Percentiles rank a stretch among this genome's conserved stretches.
These are phyloP conservation scores for Citropsis articulata DNA, from an alignment of 345 rosid genomes.

Conservation along the genomic window DNA sequence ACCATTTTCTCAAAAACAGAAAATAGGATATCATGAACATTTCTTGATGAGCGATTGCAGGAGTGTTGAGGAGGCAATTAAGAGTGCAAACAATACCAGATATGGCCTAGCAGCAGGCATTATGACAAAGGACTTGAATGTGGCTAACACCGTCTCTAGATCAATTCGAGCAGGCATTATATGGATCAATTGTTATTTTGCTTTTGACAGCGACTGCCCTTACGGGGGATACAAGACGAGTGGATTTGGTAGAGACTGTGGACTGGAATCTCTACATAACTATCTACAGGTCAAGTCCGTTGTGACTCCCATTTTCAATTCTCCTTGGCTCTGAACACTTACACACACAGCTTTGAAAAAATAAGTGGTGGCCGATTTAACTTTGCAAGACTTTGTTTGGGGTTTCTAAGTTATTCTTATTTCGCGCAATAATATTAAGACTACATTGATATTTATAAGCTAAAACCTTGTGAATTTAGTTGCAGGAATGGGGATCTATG, in stretches of 20 bases:
- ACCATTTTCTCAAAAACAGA: too few species aligned
- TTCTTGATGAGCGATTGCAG: constrained; percentile 25
- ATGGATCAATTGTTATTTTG: constrained; percentile 79
- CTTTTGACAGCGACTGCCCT: constrained; percentile 55
- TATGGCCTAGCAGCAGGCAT: constrained; percentile 87
- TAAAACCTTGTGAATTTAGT: too few species aligned
- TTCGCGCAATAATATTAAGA: too few species aligned
- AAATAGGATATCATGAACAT: too few species aligned
- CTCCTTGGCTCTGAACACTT: constrained; percentile 59
- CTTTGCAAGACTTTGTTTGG: too few species aligned
- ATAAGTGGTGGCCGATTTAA: too few species aligned
- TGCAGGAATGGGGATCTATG: too few species aligned
- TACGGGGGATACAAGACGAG: constrained; percentile 78
- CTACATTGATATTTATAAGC: too few species aligned
- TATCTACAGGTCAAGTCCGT: constrained; percentile 67
- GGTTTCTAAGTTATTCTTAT: too few species aligned
- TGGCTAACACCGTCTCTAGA: constrained; percentile 68
- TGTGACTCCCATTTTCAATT: constrained; percentile 60
- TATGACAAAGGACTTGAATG: constrained; percentile 54
- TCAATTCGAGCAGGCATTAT: constrained; percentile 63
- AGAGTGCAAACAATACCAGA: constrained; percentile 55
- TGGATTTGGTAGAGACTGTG: constrained; percentile 64
- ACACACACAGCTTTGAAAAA: too few species aligned
- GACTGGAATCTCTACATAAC: constrained; percentile 59
- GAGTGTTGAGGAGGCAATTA: constrained; percentile 68